A percentile compares a stretch with the other conserved stretches of the same genome.
These are phyloP conservation scores for Silene coronaria DNA, from an alignment of 179 eudicot genomes.

Conservation along the genomic window DNA sequence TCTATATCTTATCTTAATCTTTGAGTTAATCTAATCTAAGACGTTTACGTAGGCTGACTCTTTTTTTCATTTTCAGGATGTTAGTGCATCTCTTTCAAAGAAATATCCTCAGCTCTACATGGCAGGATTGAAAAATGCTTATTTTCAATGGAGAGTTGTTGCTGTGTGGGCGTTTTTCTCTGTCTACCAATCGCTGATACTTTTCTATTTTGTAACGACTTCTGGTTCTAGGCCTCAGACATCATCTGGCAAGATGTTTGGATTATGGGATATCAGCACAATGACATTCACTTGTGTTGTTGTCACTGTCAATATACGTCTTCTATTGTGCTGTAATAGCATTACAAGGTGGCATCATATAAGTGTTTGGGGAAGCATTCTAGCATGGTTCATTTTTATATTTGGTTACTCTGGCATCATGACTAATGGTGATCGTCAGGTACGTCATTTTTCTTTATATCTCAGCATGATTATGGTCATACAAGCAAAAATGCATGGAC, in stretches of 20 bases:
- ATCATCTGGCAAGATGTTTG: conserved; percentile 83
- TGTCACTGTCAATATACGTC: conserved; percentile 83
- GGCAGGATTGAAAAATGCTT: conserved; percentile 78
- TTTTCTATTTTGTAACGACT: conserved; percentile 54
- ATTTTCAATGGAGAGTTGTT: conserved; percentile 70
- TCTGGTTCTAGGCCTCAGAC: conserved; percentile 59
- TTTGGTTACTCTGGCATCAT: conserved; percentile 67
- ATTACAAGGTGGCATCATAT: conserved; percentile 88
- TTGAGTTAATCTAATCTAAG: no score
- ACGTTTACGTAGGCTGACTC: conserved; percentile 12
- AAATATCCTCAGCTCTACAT: conserved; percentile 80
- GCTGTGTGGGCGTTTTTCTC: conserved; percentile 64
- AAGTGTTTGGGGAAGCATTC: conserved; percentile 84
- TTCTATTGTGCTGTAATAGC: conserved; percentile 78
- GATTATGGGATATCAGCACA: conserved; percentile 96
- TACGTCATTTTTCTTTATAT: conserved; percentile 20
- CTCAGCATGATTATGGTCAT: neutral
- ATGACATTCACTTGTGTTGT: conserved; percentile 84
- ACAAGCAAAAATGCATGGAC: no score
- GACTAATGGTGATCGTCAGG: conserved; percentile 48
- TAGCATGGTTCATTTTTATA: conserved; percentile 70
- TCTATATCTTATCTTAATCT: conserved; percentile 6
- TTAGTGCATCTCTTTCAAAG: conserved; percentile 86
- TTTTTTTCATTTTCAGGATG: conserved; percentile 52
- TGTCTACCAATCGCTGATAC: conserved; percentile 68